These are phyloP conservation scores for Claviceps sp. DNA, from an alignment of 2,329 filamentous ascomycete species.

Conservation along the genomic window DNA sequence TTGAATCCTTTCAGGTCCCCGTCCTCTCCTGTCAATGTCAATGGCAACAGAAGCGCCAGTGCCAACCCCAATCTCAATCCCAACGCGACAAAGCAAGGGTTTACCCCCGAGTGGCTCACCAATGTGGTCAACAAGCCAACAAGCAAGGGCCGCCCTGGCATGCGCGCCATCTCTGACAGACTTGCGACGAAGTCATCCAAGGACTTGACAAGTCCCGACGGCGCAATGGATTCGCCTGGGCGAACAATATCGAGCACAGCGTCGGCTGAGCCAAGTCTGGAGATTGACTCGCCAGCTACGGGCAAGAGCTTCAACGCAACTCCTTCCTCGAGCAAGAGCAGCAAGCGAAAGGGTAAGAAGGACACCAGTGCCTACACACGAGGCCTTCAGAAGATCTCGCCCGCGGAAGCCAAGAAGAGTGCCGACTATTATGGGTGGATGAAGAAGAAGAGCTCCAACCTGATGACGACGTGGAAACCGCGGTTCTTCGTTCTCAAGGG, in stretches of 20 bases:
- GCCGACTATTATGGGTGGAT: conserved; percentile 98
- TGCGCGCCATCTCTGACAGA: conserved; percentile 77
- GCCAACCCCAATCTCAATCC: conserved; percentile 14
- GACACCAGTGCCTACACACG: conserved; percentile 88
- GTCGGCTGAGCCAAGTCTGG: conserved; percentile 55
- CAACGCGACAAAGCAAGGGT: conserved; percentile 23
- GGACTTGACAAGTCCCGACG: conserved; percentile 37
- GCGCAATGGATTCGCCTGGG: conserved; percentile 48
- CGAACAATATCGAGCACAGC: conserved; percentile 65
- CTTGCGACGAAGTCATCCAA: conserved; percentile 43
- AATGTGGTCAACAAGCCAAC: conserved; percentile 35
- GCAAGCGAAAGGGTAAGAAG: conserved; percentile 70
- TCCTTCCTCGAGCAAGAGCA: conserved; percentile 32
- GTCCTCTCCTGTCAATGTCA: conserved; percentile 26
- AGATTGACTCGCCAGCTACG: conserved; percentile 60
- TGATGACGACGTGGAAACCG: conserved; percentile 97
- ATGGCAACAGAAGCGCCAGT: conserved; percentile 14
- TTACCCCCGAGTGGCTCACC: conserved; percentile 43
- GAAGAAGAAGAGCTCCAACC: conserved; percentile 94
- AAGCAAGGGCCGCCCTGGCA: conserved; percentile 44
- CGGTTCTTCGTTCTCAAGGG: conserved; percentile 91
- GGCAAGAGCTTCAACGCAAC: conserved; percentile 42
- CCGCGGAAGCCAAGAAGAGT: conserved; percentile 68
- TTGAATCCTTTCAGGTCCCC: conserved; percentile 25
- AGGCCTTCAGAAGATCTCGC: conserved; percentile 68